Percentiles rank a stretch among this genome's conserved stretches.
These are phyloP conservation scores for Talaromyces albobiverticillius DNA, from an alignment of 2,329 filamentous ascomycete species.

Conservation along the genomic window DNA sequence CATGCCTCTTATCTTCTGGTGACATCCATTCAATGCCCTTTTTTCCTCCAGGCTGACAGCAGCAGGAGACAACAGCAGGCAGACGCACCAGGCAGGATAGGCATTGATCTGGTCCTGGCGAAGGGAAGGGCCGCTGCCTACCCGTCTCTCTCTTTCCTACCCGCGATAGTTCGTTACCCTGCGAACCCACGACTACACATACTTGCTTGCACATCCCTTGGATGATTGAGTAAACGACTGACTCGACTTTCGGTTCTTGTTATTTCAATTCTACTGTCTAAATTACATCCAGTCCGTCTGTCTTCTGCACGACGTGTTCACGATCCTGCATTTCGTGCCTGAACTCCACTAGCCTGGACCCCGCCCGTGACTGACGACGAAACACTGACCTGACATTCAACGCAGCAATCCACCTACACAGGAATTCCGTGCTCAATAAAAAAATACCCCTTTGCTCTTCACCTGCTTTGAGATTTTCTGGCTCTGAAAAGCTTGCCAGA, in stretches of 20 bases:
- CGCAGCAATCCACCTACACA: background rate
- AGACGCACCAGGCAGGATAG: background rate
- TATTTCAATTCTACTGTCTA: background rate
- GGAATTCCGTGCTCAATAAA: background rate
- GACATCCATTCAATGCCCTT: too few species aligned
- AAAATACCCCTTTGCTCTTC: too few species aligned
- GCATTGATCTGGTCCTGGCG: too few species aligned
- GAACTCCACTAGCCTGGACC: constrained; percentile 4
- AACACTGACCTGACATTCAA: background rate
- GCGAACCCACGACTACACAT: background rate
- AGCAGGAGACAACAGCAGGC: background rate
- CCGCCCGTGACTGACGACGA: constrained; percentile 3
- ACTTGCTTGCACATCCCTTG: constrained; percentile 6
- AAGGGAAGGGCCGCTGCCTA: too few species aligned
- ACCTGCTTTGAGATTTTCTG: background rate
- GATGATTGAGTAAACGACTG: constrained; percentile 1
- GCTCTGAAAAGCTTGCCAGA: background rate
- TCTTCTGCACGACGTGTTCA: background rate
- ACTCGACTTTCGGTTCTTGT: background rate
- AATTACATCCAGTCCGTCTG: background rate
- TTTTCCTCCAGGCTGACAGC: too few species aligned
- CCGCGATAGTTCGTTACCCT: background rate
- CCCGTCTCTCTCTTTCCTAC: background rate
- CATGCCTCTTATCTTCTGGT: constrained; percentile 8
- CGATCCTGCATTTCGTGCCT: constrained; percentile 4